phyloP scores from a whole-genome alignment of 2,329 filamentous ascomycete genomes.

The Herpotrichia juniperi region DNA sequence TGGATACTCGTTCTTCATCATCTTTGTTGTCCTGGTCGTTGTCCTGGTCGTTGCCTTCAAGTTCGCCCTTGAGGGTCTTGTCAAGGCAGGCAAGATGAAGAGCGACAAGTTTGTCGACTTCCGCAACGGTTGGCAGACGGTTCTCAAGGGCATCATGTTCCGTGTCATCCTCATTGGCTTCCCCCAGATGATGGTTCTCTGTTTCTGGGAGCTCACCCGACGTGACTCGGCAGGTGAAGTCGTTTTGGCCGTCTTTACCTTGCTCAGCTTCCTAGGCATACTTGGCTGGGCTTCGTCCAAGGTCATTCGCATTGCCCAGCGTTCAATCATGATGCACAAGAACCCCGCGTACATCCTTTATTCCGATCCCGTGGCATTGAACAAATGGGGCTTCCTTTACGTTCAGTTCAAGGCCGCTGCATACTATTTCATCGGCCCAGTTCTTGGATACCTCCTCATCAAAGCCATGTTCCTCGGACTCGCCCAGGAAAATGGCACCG shows the following conservation, averaged over 20 bases:
- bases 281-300: conserved; percentile 88
- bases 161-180: conserved; percentile 88
- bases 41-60: conserved; percentile 80
- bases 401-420: conserved; percentile 95
- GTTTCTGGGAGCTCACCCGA: conserved; percentile 90
- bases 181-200: conserved; percentile 87
- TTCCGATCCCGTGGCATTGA: conserved; percentile 89
- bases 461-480: conserved; percentile 91
- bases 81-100: conserved; percentile 79
- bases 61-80: conserved; percentile 75
- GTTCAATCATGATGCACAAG: conserved; percentile 89
- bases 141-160: conserved; percentile 93
- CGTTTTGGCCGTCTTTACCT: conserved; percentile 86
- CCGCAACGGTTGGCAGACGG: conserved; percentile 90
- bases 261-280: conserved; percentile 78
- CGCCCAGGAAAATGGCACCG: conserved; percentile 70
- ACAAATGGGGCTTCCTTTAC: conserved; percentile 98
- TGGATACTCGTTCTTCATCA: conserved; percentile 83
- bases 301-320: conserved; percentile 85
- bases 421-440: conserved; percentile 91
- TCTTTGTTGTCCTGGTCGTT: conserved; percentile 79
- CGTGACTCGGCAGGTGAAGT: conserved; percentile 85
- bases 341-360: conserved; percentile 97
- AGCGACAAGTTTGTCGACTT: conserved; percentile 89
- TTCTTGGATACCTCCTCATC: conserved; percentile 78